phyloP scores from a whole-genome alignment of 2,329 filamentous ascomycete species.

The Aspergillus persii region DNA sequence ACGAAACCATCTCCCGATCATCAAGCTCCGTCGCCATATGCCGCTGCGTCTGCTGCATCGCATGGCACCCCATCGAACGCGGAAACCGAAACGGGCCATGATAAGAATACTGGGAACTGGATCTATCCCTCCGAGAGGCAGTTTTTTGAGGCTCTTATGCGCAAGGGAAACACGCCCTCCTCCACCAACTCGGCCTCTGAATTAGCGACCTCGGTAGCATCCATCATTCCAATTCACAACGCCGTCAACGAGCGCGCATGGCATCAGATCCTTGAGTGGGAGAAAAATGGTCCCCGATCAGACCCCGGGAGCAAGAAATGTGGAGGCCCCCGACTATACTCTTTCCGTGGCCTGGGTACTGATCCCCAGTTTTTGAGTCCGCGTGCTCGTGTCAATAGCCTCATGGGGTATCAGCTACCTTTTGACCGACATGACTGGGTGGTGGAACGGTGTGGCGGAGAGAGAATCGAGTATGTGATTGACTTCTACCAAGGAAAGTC shows the following conservation, averaged over 20 bases:
- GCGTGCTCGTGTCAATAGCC: conserved; percentile 74
- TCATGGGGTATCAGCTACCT: conserved; percentile 83
- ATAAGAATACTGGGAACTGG: conserved; percentile 78
- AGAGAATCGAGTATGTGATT: conserved; percentile 87
- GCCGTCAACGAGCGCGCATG: conserved; percentile 97
- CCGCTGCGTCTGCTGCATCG: conserved; percentile 27
- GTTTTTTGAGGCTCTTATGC: conserved; percentile 96
- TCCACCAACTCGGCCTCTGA: conserved; percentile 40
- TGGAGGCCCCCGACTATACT: conserved; percentile 76
- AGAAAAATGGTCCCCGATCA: conserved; percentile 61
- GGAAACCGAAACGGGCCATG: conserved; percentile 73
- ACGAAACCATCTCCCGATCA: conserved; percentile 22
- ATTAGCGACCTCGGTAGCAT: conserved; percentile 72
- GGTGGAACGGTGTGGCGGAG: conserved; percentile 77
- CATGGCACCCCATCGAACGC: conserved; percentile 62
- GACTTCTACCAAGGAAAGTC: conserved; percentile 86
- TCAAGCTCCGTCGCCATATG: conserved; percentile 29
- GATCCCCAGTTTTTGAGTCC: conserved; percentile 66
- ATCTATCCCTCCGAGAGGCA: conserved; percentile 95
- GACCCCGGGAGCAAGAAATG: conserved; percentile 62
- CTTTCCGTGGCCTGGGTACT: conserved; percentile 67
- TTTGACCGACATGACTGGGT: conserved; percentile 99
- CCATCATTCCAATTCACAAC: conserved; percentile 95
- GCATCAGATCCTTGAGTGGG: conserved; percentile 89
- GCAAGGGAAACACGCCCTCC: conserved; percentile 76